Evolutionary conservation across 371 early-diverging fungal genomes (phyloP).

Genomic region (Mortierella sp.): DNA sequence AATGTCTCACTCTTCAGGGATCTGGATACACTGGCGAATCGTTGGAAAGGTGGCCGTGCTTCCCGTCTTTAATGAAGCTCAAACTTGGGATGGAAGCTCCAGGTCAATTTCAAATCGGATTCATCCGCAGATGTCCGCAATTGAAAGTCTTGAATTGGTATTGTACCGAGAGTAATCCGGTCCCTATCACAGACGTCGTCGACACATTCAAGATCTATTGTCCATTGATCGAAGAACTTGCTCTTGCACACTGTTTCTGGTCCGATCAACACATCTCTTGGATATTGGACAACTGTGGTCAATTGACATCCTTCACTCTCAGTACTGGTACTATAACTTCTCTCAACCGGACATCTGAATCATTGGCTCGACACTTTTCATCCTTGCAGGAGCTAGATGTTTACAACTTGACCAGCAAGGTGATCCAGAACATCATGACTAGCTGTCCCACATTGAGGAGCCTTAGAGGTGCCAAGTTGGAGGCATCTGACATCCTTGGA

Average conservation of each 20-base stretch:
- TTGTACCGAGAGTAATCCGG: background rate
- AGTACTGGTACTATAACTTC: no score
- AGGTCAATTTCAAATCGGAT: background rate
- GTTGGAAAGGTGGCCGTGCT: no score
- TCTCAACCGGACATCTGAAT: constrained; percentile 3
- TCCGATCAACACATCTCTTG: constrained; percentile 5
- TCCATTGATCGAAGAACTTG: constrained; percentile 5
- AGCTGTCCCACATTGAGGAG: constrained; percentile 5
- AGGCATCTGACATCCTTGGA: constrained; percentile 14
- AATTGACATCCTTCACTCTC: no score
- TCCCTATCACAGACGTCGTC: background rate
- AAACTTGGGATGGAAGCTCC: no score
- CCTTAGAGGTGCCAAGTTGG: constrained; percentile 2
- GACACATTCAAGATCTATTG: constrained; percentile 3
- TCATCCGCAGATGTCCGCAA: constrained; percentile 9
- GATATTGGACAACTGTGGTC: constrained; percentile 2
- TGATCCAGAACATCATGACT: constrained; percentile 14
- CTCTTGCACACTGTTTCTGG: background rate
- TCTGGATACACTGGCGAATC: no score
- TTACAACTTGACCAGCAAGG: constrained; percentile 15
- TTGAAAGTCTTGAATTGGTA: constrained; percentile 4
- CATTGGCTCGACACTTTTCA: constrained; percentile 5
- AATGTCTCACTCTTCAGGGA: no score
- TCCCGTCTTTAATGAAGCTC: no score
- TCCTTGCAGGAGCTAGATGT: constrained; percentile 10